These are phyloP conservation scores for Huntiella abstrusa DNA, from an alignment of 2,329 filamentous ascomycete species.

Conservation along the genomic window DNA sequence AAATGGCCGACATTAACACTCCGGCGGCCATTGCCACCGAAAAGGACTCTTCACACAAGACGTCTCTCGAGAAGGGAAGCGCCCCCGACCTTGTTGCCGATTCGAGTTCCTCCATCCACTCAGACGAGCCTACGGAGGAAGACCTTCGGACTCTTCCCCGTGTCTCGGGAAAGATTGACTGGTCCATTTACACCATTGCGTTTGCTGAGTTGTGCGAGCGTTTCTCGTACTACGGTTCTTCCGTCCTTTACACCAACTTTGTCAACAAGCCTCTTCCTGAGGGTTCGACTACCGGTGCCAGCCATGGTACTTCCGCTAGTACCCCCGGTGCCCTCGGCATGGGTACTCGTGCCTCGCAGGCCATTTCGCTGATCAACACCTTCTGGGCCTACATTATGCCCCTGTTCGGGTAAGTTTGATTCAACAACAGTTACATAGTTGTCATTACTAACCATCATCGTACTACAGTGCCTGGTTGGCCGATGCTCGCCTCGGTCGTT, in stretches of 20 bases:
- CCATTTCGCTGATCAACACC: conserved; percentile 32
- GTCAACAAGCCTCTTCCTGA: conserved; percentile 35
- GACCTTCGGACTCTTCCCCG: conserved; percentile 42
- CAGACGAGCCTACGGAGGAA: conserved; percentile 38
- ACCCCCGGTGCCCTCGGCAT: conserved; percentile 35
- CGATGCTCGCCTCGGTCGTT: conserved; percentile 54
- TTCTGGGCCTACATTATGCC: conserved; percentile 46
- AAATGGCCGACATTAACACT: conserved; percentile 2
- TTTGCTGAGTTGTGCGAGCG: conserved; percentile 60
- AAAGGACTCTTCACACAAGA: conserved; percentile 1
- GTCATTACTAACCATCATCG: background rate
- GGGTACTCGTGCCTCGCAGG: conserved; percentile 36
- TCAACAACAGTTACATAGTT: conserved; percentile 14
- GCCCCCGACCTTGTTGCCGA: conserved; percentile 14
- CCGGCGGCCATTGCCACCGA: background rate
- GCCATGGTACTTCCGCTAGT: conserved; percentile 16
- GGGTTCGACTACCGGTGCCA: conserved; percentile 35
- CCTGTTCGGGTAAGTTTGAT: conserved; percentile 27
- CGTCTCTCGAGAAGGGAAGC: conserved; percentile 11
- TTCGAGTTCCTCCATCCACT: conserved; percentile 16
- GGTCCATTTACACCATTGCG: conserved; percentile 48
- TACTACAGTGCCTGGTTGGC: conserved; percentile 31
- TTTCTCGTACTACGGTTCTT: conserved; percentile 59
- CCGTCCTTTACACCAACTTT: conserved; percentile 50
- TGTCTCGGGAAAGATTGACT: conserved; percentile 45